Percentiles rank a stretch among this genome's conserved stretches.
Evolutionary conservation across 2,329 filamentous ascomycete genomes (phyloP).

Genomic region (Orbilia brochopaga): DNA sequence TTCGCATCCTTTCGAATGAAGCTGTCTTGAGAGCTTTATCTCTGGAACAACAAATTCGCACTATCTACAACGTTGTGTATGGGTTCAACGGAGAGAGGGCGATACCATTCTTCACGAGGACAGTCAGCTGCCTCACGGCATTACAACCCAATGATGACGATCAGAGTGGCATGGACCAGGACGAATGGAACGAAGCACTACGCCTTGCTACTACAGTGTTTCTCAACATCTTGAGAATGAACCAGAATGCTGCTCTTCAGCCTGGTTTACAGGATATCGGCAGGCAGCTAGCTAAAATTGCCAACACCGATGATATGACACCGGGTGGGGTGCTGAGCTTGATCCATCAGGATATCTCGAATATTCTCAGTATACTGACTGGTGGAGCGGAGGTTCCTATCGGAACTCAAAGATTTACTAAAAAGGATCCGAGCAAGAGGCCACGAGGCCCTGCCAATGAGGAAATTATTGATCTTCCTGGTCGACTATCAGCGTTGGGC

Average conservation of each 20-base stretch:
- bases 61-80: constrained; percentile 55
- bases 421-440: not conserved
- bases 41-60: constrained; percentile 54
- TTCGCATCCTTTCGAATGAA: constrained; percentile 53
- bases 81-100: constrained; percentile 53
- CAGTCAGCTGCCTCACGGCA: constrained; percentile 12
- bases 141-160: constrained; percentile 25
- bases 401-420: not conserved
- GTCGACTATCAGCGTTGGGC: constrained; percentile 52
- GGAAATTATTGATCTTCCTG: constrained; percentile 54
- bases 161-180: constrained; percentile 9
- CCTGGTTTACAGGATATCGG: constrained; percentile 15
- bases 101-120: constrained; percentile 51
- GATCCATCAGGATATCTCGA: constrained; percentile 14
- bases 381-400: constrained; percentile 23
- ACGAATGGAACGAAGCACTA: constrained; percentile 19
- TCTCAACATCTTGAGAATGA: constrained; percentile 25
- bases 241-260: constrained; percentile 35
- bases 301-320: not conserved
- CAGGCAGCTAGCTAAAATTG: constrained; percentile 9
- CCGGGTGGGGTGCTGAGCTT: not conserved
- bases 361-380: constrained; percentile 26
- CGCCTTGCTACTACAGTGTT: constrained; percentile 19
- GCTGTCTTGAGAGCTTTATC: constrained; percentile 52
- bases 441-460: not conserved